Conservation (phyloP, 2,329 filamentous ascomycete genomes). For the Clonostachys sp. region DNA sequence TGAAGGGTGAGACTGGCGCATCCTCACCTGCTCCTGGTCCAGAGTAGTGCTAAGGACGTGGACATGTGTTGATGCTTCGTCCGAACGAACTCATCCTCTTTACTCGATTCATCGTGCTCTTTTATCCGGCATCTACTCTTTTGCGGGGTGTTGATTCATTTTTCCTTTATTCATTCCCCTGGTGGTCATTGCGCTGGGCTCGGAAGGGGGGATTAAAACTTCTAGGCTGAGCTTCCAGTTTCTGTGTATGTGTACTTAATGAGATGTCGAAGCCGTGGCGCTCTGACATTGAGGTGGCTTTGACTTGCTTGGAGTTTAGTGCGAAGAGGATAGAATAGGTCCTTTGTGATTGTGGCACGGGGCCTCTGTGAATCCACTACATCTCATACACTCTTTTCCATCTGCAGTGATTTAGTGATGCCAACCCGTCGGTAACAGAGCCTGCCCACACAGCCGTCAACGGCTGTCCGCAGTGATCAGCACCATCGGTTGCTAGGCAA, state of each 20-base stretch:
- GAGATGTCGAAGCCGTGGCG: constrained; percentile 20
- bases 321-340: constrained; percentile 16
- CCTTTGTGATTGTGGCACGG: neutral
- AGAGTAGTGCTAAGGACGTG: constrained; percentile 11
- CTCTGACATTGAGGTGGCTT: constrained; percentile 18
- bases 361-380: neutral
- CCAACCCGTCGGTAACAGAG: neutral
- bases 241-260: constrained; percentile 30
- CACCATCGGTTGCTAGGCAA: too few relatives aligned
- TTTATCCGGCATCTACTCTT: too few relatives aligned
- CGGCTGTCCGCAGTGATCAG: too few relatives aligned
- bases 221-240: constrained; percentile 2
- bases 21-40: constrained; percentile 48
- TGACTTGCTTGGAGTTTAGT: constrained; percentile 24
- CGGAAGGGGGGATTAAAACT: constrained; percentile 2
- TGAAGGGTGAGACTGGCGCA: constrained; percentile 53
- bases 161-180: too few relatives aligned
- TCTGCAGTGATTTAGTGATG: neutral
- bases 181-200: too few relatives aligned
- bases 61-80: too few relatives aligned
- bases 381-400: neutral
- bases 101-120: too few relatives aligned
- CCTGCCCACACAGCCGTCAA: too few relatives aligned
- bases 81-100: too few relatives aligned
- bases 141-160: too few relatives aligned